Base-by-base conservation (phyloP, 164 flowering plant genomes). In the Houttuynia cordata region DNA sequence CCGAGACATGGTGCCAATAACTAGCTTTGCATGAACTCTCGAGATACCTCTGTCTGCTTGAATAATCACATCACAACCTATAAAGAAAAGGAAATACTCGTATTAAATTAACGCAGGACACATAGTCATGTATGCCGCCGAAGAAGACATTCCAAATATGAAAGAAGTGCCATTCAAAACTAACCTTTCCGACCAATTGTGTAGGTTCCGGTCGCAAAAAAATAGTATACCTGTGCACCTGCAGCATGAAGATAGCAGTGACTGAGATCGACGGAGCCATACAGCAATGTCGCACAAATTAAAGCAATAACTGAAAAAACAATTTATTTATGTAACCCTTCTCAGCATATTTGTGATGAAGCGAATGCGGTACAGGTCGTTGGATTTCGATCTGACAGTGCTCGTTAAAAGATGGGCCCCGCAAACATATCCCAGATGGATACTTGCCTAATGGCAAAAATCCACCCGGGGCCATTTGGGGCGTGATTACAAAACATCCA, bases 111-210 rank as follows among this genome's bases (percentile, higher is more conserved):
- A 17, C 22, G 14, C 13, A 15, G 1, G 20, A 7, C 23, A 24
- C 20, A 12, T 7, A 3, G 30, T 47, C 30, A 24, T 24, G 19
- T 9, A 17, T 50, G 55, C 8, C 18, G 23, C 24, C 24, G 17
- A 51, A 18, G 53, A 50, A 5, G 39, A 13, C n/a, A 25, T 14
- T 34, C 20, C 37, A 37, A 57, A 37, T 1, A n/a, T 2, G 39
- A 25, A 45, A 3, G 19, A 50, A 25, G 13, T 24, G 10, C n/a
- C 23, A 15, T 41, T 17, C 15, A 53, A 57, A 57, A 25, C 22
- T 6, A 72, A 86, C 96, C 96, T 85, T 80, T 89, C 62, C 96
- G 79, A 61, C 96, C 96, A 13, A 80, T 87, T 80, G 81, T 86
- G 72, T 83, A 86, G 1, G 78, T 74, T 54, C 93, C 93, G 60